Evolutionary conservation across 1,284 basidiomycete species (phyloP), one percentile per base, ranked within the genome.

Genomic region (Retiboletus flavoniger): DNA sequence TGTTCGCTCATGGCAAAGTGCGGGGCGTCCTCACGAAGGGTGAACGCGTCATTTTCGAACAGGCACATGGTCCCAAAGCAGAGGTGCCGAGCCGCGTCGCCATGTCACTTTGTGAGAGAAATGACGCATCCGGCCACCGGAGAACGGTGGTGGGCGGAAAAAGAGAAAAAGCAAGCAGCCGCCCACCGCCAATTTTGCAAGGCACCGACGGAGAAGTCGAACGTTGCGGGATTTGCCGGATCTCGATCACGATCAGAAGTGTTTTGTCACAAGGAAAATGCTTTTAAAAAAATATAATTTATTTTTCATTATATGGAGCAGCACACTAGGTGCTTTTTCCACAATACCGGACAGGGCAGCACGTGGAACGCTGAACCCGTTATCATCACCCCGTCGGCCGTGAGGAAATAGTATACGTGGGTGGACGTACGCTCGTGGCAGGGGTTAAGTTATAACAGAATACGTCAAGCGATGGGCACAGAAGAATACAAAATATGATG

Each of bases 191-290:
- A 8, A 50, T 62, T 50, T 43, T 52, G 16, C 58, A 38, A 64
- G 62, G 63, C 62, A 66, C 64, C 62, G 62, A 60, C 56, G 62
- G 62, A 51, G 47, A 54, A 47, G 41, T 26, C 34, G 38, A 61
- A 61, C 21, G 32, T 32, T 7, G 35, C 62, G 62, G 64, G n/a
- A 50, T 21, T 61, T 64, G 63, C 63, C 65, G 63, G 51, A 16
- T 40, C 19, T 51, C 45, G 61, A 67, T 64, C 54, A 28, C 41
- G 51, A 62, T 61, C 45, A 55, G 39, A 32, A 40, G 35, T 26
- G 34, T 47, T 39, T 60, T 40, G 38, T 60, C 55, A 10, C 55
- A 31, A 46, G 28, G 32, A 34, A 28, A 52, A 56, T 32, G 29
- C 28, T 11, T 21, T 43, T 31, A 7, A 17, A 48, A 48, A 47